These are phyloP conservation scores for Malassezia globosa DNA, from an alignment of 1,284 basidiomycete genomes.

Conservation along the genomic window DNA sequence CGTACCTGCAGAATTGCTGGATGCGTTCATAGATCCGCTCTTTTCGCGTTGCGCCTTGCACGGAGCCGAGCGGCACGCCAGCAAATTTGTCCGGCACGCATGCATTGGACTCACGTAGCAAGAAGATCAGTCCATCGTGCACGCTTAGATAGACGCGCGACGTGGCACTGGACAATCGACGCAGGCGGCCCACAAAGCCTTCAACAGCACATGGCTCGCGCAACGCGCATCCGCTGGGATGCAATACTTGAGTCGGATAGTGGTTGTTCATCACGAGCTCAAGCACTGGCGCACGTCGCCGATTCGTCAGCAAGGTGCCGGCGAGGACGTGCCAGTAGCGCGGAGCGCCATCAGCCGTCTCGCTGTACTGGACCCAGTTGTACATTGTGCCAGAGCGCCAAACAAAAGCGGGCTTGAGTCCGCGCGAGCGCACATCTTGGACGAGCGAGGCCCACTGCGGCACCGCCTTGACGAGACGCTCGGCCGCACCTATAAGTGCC, in stretches of 20 bases:
- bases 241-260: slow-evolving; percentile 53
- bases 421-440: slow-evolving; percentile 53
- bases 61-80: slow-evolving; percentile 19
- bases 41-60: slow-evolving; percentile 22
- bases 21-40: slow-evolving; percentile 43
- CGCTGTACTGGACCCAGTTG: slow-evolving; percentile 68
- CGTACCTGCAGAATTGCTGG: slow-evolving; percentile 29
- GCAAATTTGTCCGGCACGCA: slow-evolving; percentile 54
- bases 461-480: slow-evolving; percentile 53
- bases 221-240: slow-evolving; percentile 54
- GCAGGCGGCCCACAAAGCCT: slow-evolving; percentile 62
- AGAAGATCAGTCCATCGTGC: slow-evolving; percentile 64
- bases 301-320: slow-evolving; percentile 55
- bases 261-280: slow-evolving; percentile 65
- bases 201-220: slow-evolving; percentile 65
- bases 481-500: neutral
- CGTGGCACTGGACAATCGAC: slow-evolving; percentile 55
- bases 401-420: slow-evolving; percentile 59
- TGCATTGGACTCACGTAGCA: slow-evolving; percentile 53
- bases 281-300: slow-evolving; percentile 46
- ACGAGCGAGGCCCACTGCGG: slow-evolving; percentile 59
- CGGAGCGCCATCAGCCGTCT: slow-evolving; percentile 56
- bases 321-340: slow-evolving; percentile 63
- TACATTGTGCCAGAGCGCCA: slow-evolving; percentile 63
- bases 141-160: slow-evolving; percentile 61